phyloP scores from a whole-genome alignment of 2,329 filamentous ascomycete genomes.

The Nothophaeocryptopus gaeumannii region DNA sequence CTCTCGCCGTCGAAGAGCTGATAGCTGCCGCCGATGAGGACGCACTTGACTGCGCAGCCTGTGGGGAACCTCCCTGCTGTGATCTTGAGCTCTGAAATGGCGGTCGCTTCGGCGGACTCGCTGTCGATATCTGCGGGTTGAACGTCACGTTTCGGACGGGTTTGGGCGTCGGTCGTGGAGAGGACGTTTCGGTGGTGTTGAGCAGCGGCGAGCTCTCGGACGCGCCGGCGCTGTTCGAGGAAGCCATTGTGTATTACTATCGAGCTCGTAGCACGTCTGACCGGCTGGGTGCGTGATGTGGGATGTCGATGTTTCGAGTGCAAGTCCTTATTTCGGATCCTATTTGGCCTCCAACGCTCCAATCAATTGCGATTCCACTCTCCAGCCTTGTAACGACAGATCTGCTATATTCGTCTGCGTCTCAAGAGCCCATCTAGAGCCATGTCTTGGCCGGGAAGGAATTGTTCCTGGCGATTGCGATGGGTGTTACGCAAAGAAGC shows the following conservation, averaged over 20 bases:
- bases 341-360: too few species aligned
- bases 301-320: too few species aligned
- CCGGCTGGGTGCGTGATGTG: too few species aligned
- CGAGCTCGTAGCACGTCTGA: too few species aligned
- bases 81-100: neutral
- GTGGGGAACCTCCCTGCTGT: too few species aligned
- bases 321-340: too few species aligned
- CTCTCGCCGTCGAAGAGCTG: slow-evolving; percentile 35
- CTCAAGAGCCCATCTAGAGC: too few species aligned
- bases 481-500: neutral
- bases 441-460: too few species aligned
- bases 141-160: slow-evolving; percentile 70
- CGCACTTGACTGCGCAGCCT: neutral
- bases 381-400: too few species aligned
- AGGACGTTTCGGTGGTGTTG: slow-evolving; percentile 14
- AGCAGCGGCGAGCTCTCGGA: slow-evolving; percentile 26
- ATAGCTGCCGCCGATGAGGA: slow-evolving; percentile 32
- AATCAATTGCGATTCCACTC: too few species aligned
- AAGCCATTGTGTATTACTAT: slow-evolving; percentile 7
- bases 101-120: slow-evolving; percentile 39
- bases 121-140: slow-evolving; percentile 59
- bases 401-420: too few species aligned
- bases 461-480: too few species aligned
- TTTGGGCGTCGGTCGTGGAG: slow-evolving; percentile 30
- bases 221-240: slow-evolving; percentile 3